Conservation (phyloP, 176 grass and related monocot genomes). For the Juncus inflexus region DNA sequence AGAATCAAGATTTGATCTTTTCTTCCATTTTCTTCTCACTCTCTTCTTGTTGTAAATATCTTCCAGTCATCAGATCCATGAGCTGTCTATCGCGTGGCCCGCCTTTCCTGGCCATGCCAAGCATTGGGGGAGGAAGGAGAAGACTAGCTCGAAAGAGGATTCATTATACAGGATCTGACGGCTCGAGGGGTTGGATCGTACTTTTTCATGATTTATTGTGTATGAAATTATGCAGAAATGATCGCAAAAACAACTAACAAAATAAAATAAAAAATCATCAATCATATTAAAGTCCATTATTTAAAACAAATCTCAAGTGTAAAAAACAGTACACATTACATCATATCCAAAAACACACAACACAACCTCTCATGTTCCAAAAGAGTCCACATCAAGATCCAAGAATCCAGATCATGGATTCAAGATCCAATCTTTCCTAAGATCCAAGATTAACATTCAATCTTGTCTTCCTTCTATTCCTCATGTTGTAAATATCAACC, state of each 20-base stretch:
- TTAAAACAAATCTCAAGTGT: slow-evolving; percentile 25
- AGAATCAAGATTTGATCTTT: slow-evolving; percentile 15
- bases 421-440: too few relatives aligned
- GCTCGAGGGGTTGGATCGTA: too few relatives aligned
- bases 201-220: too few relatives aligned
- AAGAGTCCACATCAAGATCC: slow-evolving; percentile 6
- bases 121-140: slow-evolving; percentile 73
- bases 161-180: slow-evolving; percentile 71
- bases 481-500: slow-evolving; percentile 42
- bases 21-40: slow-evolving; percentile 16
- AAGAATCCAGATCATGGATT: too few relatives aligned
- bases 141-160: slow-evolving; percentile 76
- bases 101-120: slow-evolving; percentile 69
- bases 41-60: slow-evolving; percentile 37
- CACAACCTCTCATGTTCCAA: slow-evolving; percentile 17
- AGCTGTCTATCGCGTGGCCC: slow-evolving; percentile 58
- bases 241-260: too few relatives aligned
- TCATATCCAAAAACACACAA: too few relatives aligned
- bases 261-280: neutral
- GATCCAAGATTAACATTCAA: too few relatives aligned
- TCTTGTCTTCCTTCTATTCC: slow-evolving; percentile 18
- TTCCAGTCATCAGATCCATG: slow-evolving; percentile 73
- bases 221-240: too few relatives aligned
- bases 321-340: too few relatives aligned
- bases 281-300: neutral